phyloP scores from a whole-genome alignment of 2,329 filamentous ascomycete genomes.

The Penicillium psychrosexuale region DNA sequence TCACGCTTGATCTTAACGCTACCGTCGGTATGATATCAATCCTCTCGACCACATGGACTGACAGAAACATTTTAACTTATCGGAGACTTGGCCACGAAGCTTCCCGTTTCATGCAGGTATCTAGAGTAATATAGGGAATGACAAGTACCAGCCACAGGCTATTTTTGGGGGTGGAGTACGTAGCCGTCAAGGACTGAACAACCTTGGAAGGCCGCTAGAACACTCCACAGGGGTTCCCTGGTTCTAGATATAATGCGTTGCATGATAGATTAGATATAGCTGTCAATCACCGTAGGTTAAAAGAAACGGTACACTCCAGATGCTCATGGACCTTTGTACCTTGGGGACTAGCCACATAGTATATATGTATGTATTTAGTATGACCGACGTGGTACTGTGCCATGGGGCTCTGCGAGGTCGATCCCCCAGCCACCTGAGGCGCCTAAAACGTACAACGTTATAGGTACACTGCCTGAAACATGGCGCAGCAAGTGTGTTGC shows the following conservation, averaged over 20 bases:
- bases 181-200: not conserved
- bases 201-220: not conserved
- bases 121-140: not conserved
- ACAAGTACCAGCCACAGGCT: conserved; percentile 1
- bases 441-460: no score
- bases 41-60: not conserved
- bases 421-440: not conserved
- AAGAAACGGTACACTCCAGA: not conserved
- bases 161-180: conserved; percentile 8
- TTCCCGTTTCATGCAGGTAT: not conserved
- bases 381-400: not conserved
- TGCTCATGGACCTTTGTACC: not conserved
- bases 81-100: not conserved
- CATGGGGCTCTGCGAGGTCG: not conserved
- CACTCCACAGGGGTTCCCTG: not conserved
- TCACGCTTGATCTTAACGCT: not conserved
- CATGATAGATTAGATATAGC: not conserved
- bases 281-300: not conserved
- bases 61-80: not conserved
- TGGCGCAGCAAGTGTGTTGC: not conserved
- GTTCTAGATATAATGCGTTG: not conserved
- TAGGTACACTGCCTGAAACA: not conserved
- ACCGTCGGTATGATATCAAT: not conserved
- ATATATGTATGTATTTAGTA: not conserved
- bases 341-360: not conserved